Evolutionary conservation across 2,329 filamentous ascomycete genomes (phyloP).

Genomic region (Nemania serpens): DNA sequence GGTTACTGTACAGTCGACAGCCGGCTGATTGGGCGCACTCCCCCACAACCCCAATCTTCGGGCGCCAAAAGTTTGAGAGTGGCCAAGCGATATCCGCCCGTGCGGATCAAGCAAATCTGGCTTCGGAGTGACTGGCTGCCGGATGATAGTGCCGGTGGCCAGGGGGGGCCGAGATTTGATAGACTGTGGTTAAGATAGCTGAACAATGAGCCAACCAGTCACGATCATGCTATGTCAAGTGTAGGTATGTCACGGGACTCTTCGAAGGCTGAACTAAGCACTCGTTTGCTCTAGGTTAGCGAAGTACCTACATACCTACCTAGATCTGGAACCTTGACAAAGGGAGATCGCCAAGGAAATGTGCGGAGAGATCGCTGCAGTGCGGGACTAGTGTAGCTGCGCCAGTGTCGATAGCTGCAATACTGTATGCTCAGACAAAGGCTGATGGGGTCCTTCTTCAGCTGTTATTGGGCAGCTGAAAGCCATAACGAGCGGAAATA

Average conservation of each 20-base stretch:
- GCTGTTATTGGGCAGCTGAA: slow-evolving; percentile 17
- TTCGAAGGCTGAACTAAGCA: slow-evolving; percentile 12
- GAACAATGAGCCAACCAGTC: slow-evolving; percentile 9
- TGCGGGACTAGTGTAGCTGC: slow-evolving; percentile 2
- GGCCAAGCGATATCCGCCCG: too few relatives aligned
- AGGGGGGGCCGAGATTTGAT: too few relatives aligned
- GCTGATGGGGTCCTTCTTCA: slow-evolving; percentile 13
- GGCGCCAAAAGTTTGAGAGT: too few relatives aligned
- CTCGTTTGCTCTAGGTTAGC: slow-evolving; percentile 2
- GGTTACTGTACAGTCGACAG: too few relatives aligned
- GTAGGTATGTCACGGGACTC: slow-evolving; percentile 16
- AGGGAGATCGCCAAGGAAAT: slow-evolving; percentile 23
- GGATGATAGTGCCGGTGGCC: too few relatives aligned
- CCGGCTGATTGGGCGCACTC: too few relatives aligned
- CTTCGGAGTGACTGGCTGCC: too few relatives aligned
- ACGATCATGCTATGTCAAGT: not conserved
- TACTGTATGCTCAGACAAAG: not conserved
- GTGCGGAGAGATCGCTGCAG: slow-evolving; percentile 17
- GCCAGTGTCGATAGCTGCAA: not conserved
- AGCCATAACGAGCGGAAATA: not conserved
- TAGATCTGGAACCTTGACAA: slow-evolving; percentile 7
- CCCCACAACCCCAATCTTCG: too few relatives aligned
- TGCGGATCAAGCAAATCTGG: too few relatives aligned
- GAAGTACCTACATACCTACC: not conserved
- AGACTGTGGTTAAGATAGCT: not conserved